These are phyloP conservation scores for Azolla pinnata DNA, from an alignment of 75 land plant genomes.

Conservation along the genomic window DNA sequence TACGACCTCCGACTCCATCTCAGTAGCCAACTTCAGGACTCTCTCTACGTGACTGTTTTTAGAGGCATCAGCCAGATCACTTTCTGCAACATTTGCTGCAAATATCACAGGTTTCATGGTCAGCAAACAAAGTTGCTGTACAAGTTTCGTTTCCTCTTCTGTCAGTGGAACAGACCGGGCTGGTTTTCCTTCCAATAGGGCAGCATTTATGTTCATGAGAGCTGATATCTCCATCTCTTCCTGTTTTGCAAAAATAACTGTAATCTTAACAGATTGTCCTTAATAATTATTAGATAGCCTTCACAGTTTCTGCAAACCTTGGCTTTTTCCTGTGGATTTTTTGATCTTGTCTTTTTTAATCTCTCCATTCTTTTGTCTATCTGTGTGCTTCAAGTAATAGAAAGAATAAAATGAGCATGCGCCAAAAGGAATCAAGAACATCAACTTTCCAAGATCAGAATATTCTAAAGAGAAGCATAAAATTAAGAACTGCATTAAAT, in stretches of 20 bases:
- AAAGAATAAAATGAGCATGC: background rate
- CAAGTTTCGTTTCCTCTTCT: constrained; percentile 68
- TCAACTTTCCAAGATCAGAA: background rate
- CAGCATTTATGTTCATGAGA: constrained; percentile 59
- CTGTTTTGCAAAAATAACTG: too few species aligned
- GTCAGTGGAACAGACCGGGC: constrained; percentile 73
- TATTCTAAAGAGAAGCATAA: background rate
- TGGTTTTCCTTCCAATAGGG: constrained; percentile 79
- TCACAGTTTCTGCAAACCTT: constrained; percentile 38
- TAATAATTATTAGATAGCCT: background rate
- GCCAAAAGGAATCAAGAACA: background rate
- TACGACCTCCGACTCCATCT: constrained; percentile 65
- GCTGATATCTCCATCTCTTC: constrained; percentile 78
- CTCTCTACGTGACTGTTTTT: constrained; percentile 66
- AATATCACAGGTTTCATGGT: constrained; percentile 98
- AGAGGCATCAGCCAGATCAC: constrained; percentile 71
- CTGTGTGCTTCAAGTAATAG: constrained; percentile 37
- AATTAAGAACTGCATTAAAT: background rate
- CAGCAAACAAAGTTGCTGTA: constrained; percentile 84
- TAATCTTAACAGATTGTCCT: too few species aligned
- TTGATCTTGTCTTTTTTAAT: constrained; percentile 75
- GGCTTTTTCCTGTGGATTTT: constrained; percentile 76
- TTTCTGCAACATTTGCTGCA: constrained; percentile 96
- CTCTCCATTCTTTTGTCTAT: constrained; percentile 96
- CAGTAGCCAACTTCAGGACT: constrained; percentile 54